Evolutionary conservation across 257 asterid genomes (phyloP), one percentile per base, ranked within the genome.

Genomic region (Fraxinus americana): DNA sequence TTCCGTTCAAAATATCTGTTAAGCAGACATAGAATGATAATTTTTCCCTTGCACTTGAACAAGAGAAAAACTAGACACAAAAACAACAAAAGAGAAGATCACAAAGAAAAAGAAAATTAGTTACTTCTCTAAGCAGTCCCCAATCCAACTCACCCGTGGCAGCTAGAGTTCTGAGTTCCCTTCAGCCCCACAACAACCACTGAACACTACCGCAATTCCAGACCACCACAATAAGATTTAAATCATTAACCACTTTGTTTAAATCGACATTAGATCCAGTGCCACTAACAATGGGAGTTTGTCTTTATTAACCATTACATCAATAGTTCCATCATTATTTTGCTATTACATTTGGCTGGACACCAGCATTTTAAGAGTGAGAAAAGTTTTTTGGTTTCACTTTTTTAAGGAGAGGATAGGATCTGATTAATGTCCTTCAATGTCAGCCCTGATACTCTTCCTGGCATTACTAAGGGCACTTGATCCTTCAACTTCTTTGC

Each of bases 401-500:
- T 41, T 16, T 43, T 43, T 43, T 43, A 43, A 43, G 52, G 17
- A 43, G 52, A 2, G 52, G 52, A 43, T 43, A 12, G 17, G 52
- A 4, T 43, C 52, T 43, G 52, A 43, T 43, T 41, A 41, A 41
- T 41, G 50, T 43, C 59, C 59, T 48, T 48, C 59, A 16, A 48
- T 16, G 76, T 66, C 32, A 29, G 74, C 71, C 75, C 45, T 66
- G 61, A 67, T 41, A 57, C 57, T 65, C 71, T 48, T 57, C 74
- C 54, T 39, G 61, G 36, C 67, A 34, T 52, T 57, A 23, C 67
- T 45, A 72, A 82, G 75, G 77, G 77, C 74, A 73, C 77, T 75
- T 67, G 80, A 84, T 38, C 12, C 48, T 16, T 11, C 78, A 6
- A 35, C 10, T 16, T 13, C 50, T 50, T 30, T 12, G 12, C 52